Percentiles rank a stretch among this genome's conserved stretches.
These are phyloP conservation scores for Nosema bombycis DNA, from an alignment of 371 early-diverging fungal genomes.

Conservation along the genomic window DNA sequence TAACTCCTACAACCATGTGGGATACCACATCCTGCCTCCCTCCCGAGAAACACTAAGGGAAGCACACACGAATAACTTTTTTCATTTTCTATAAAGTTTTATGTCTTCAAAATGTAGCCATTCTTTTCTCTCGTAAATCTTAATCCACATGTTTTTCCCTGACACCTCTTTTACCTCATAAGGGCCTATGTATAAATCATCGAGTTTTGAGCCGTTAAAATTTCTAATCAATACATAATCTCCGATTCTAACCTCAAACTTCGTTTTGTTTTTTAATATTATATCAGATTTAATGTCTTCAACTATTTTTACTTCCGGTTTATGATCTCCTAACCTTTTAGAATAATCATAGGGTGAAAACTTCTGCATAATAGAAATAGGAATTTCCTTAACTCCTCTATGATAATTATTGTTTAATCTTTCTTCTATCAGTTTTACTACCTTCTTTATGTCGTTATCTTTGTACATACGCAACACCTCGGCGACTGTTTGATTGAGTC, in stretches of 20 bases:
- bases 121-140: neutral
- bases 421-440: neutral
- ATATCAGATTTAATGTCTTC: too few species aligned
- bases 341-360: neutral
- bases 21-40: neutral
- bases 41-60: too few species aligned
- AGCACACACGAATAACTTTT: neutral
- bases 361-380: neutral
- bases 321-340: neutral
- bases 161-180: neutral
- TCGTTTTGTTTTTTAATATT: neutral
- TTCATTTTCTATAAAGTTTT: neutral
- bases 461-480: neutral
- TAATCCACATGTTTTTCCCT: neutral
- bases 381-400: neutral
- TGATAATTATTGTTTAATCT: neutral
- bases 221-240: neutral
- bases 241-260: neutral
- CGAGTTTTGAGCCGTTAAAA: neutral
- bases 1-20: neutral
- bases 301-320: neutral
- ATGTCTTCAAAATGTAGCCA: neutral
- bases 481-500: slow-evolving; percentile 2
- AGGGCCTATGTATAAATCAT: neutral
- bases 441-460: neutral